A percentile compares a stretch with the other conserved stretches of the same genome.
Evolutionary conservation across 345 rosid genomes (phyloP).

Genomic region (Angophora floribunda): DNA sequence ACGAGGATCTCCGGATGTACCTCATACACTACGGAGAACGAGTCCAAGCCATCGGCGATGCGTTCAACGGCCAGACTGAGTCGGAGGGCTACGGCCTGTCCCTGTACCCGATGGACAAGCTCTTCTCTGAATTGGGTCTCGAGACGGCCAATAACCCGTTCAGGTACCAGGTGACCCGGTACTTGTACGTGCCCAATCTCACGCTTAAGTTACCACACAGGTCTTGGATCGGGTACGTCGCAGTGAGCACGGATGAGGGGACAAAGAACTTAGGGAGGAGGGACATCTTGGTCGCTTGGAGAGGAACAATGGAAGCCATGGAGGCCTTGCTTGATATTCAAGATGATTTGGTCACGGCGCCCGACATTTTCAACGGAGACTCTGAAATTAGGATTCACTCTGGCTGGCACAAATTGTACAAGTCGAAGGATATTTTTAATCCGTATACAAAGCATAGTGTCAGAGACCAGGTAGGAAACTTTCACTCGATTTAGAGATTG

Average conservation of each 20-base stretch:
- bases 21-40: slow-evolving; percentile 77
- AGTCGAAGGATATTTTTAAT: slow-evolving; percentile 17
- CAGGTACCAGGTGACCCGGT: slow-evolving; percentile 56
- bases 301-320: slow-evolving; percentile 48
- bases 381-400: slow-evolving; percentile 33
- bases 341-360: slow-evolving; percentile 28
- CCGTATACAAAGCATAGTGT: slow-evolving; percentile 34
- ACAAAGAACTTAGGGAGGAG: slow-evolving; percentile 43
- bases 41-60: slow-evolving; percentile 56
- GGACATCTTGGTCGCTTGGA: slow-evolving; percentile 73
- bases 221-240: slow-evolving; percentile 68
- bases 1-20: slow-evolving; percentile 56
- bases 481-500: background rate
- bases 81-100: slow-evolving; percentile 48
- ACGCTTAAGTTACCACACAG: slow-evolving; percentile 35
- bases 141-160: slow-evolving; percentile 31
- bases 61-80: slow-evolving; percentile 38
- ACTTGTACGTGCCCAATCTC: slow-evolving; percentile 15
- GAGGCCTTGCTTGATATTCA: slow-evolving; percentile 49
- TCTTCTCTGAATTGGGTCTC: slow-evolving; percentile 44
- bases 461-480: slow-evolving; percentile 38
- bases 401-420: slow-evolving; percentile 67
- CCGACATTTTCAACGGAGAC: slow-evolving; percentile 22
- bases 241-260: slow-evolving; percentile 66
- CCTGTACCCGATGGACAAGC: slow-evolving; percentile 30